phyloP scores from a whole-genome alignment of 768 basidiomycete species.

The Scleroderma bovista region DNA sequence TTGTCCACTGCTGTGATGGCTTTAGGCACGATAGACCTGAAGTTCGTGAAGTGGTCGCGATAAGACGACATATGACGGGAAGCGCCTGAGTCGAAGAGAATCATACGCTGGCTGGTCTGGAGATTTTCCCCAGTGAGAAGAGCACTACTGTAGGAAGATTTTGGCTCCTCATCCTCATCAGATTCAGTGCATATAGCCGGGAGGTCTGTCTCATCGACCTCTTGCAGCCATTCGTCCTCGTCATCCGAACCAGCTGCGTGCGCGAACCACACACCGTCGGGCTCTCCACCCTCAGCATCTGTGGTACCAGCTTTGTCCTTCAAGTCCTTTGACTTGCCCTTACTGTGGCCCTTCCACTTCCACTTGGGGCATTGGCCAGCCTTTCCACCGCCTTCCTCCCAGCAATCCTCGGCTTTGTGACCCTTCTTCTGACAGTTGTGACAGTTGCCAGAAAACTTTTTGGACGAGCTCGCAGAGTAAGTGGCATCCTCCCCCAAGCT shows the following conservation, averaged over 20 bases:
- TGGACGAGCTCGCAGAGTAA: too few relatives aligned
- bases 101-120: background rate
- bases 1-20: constrained; percentile 18
- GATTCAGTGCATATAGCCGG: too few relatives aligned
- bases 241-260: background rate
- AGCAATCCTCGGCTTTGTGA: constrained; percentile 1
- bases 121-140: background rate
- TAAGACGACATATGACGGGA: background rate
- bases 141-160: background rate
- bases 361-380: background rate
- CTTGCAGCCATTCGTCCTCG: background rate
- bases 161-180: background rate
- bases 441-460: background rate
- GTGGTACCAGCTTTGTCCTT: background rate
- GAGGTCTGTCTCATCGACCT: background rate
- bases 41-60: background rate
- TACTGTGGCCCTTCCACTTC: background rate
- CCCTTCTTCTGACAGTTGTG: background rate
- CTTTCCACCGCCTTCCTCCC: constrained; percentile 1
- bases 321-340: background rate
- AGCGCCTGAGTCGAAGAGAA: background rate
- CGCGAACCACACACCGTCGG: background rate
- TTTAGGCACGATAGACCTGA: constrained; percentile 9
- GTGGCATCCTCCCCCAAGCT: too few relatives aligned
- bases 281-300: background rate